Evolutionary conservation across 2,329 filamentous ascomycete genomes (phyloP).

Genomic region (Cercospora sp.): DNA sequence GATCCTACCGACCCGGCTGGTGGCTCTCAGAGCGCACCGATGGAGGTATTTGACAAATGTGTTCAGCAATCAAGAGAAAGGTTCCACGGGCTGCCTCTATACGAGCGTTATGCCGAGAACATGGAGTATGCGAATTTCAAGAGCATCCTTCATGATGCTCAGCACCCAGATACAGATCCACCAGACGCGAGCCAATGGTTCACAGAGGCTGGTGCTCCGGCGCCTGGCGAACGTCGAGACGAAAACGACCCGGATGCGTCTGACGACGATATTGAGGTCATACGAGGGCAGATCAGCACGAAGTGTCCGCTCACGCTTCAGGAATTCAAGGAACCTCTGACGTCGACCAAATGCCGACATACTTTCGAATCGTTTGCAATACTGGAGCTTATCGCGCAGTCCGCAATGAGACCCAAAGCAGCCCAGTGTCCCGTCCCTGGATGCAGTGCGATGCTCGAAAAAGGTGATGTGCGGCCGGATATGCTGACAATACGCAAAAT

Average conservation of each 20-base stretch:
- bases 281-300: constrained; percentile 63
- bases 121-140: constrained; percentile 65
- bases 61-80: constrained; percentile 47
- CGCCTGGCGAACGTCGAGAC: constrained; percentile 44
- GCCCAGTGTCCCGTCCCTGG: constrained; percentile 66
- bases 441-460: constrained; percentile 58
- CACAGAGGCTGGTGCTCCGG: constrained; percentile 48
- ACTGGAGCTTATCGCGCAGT: constrained; percentile 51
- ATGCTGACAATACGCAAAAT: constrained; percentile 60
- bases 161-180: constrained; percentile 55
- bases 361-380: constrained; percentile 70
- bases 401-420: constrained; percentile 31
- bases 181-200: constrained; percentile 61
- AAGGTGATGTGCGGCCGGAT: constrained; percentile 59
- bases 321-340: constrained; percentile 66
- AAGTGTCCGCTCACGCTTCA: constrained; percentile 70
- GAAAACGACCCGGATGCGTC: constrained; percentile 48
- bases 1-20: constrained; percentile 43
- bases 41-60: constrained; percentile 42
- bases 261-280: constrained; percentile 69
- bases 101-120: constrained; percentile 57
- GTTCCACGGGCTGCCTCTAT: constrained; percentile 44
- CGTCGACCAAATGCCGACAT: constrained; percentile 67
- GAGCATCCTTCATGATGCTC: constrained; percentile 61
- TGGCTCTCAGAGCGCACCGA: constrained; percentile 41